These are phyloP conservation scores for Solanum neorickii DNA, from an alignment of 257 asterid species.

Conservation along the genomic window DNA sequence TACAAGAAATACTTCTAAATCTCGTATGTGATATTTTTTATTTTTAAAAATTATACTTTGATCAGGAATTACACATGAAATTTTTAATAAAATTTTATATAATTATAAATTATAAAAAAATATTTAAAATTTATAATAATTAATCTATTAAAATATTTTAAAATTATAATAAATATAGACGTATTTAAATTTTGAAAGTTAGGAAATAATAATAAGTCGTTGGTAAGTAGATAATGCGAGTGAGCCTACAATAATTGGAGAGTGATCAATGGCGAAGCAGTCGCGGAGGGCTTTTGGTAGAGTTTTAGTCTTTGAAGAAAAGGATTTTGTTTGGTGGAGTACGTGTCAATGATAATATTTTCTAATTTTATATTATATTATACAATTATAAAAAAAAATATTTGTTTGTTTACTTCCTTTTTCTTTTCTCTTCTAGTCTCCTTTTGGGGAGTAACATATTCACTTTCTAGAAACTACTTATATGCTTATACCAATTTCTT, in stretches of 20 bases:
- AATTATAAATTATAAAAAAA: no score
- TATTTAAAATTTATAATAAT: no score
- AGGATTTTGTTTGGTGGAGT: slow-evolving; percentile 1
- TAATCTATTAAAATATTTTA: no score
- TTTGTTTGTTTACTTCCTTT: background rate
- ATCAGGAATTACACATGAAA: no score
- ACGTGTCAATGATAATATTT: slow-evolving; percentile 4
- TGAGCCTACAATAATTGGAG: background rate
- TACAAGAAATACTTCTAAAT: no score
- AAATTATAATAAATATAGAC: no score
- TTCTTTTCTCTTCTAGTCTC: slow-evolving; percentile 4
- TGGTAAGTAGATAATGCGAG: slow-evolving; percentile 6
- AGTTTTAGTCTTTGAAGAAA: slow-evolving; percentile 26
- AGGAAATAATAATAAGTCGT: no score
- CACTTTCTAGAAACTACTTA: slow-evolving; percentile 11
- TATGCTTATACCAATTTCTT: background rate
- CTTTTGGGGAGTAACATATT: slow-evolving; percentile 25
- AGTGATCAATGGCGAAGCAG: slow-evolving; percentile 11
- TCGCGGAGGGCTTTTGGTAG: slow-evolving; percentile 4
- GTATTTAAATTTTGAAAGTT: no score
- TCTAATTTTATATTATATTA: background rate
- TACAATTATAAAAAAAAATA: background rate
- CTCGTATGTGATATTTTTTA: background rate
- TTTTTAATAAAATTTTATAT: no score
- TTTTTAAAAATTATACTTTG: no score